phyloP scores from a whole-genome alignment of 75 land plant genomes.

The Pinus tabuliformis region DNA sequence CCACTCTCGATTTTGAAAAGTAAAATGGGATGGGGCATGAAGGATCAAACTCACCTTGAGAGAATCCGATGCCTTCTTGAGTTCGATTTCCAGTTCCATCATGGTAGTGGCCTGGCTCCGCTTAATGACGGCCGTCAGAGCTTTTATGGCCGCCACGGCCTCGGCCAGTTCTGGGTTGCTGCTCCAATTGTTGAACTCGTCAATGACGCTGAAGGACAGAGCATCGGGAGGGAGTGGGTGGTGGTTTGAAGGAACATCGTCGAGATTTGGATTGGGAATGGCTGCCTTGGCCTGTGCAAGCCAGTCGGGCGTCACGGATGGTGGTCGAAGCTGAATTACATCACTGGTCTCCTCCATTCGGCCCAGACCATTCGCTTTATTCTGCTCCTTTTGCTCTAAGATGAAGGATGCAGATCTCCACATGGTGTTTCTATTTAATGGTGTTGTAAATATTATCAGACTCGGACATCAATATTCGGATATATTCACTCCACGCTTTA shows the following conservation, averaged over 20 bases:
- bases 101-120: conserved; percentile 87
- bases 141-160: conserved; percentile 96
- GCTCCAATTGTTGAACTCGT: conserved; percentile 91
- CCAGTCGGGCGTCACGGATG: conserved; percentile 70
- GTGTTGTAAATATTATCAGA: too few species aligned
- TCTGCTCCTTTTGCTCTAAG: conserved; percentile 25
- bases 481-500: too few species aligned
- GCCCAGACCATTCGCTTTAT: neutral
- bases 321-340: neutral
- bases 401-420: conserved; percentile 58
- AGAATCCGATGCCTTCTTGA: conserved; percentile 79
- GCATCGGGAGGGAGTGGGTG: neutral
- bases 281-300: conserved; percentile 79
- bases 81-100: conserved; percentile 97
- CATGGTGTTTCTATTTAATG: conserved; percentile 12
- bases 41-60: conserved; percentile 57
- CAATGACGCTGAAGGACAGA: conserved; percentile 63
- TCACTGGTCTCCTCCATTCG: neutral
- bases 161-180: conserved; percentile 93
- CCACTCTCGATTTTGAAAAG: too few species aligned
- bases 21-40: neutral
- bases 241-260: neutral
- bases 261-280: conserved; percentile 4
- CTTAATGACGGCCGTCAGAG: conserved; percentile 75
- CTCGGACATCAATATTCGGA: too few species aligned